These are phyloP conservation scores for Cryptosporidium tyzzeri DNA, from an alignment of 169 alveolate genomes.

Conservation along the genomic window DNA sequence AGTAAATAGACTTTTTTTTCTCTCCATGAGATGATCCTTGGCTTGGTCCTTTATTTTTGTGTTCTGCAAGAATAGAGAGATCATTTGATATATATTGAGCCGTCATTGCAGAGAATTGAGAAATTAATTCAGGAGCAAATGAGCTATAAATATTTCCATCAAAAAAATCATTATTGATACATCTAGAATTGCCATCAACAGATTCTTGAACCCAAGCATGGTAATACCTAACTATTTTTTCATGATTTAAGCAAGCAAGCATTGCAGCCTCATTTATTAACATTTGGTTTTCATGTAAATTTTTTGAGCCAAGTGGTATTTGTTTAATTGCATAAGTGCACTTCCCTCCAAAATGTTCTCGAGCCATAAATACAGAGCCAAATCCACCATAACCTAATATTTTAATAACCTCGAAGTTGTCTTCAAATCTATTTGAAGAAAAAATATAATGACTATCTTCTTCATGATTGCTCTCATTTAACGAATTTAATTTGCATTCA, in stretches of 20 bases:
- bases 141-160: constrained; percentile 44
- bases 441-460: constrained; percentile 14
- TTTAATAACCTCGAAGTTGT: constrained; percentile 81
- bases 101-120: constrained; percentile 68
- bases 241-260: constrained; percentile 86
- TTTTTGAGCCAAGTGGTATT: constrained; percentile 78
- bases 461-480: not conserved
- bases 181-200: constrained; percentile 65
- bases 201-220: constrained; percentile 89
- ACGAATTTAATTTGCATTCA: not conserved
- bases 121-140: constrained; percentile 64
- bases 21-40: not conserved
- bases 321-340: constrained; percentile 85
- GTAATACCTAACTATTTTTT: constrained; percentile 86
- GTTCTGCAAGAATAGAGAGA: not conserved
- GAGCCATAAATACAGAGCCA: constrained; percentile 86
- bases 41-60: constrained; percentile 48
- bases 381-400: constrained; percentile 87
- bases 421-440: constrained; percentile 53
- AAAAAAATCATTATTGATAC: constrained; percentile 38
- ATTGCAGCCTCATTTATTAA: constrained; percentile 86
- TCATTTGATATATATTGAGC: constrained; percentile 73
- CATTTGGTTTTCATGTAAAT: constrained; percentile 77
- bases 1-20: constrained; percentile 80
- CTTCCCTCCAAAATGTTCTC: constrained; percentile 79